Evolutionary conservation across 805 yeast genomes (phyloP), one percentile per base, ranked within the genome.

Genomic region (Yarrowia osloensis): DNA sequence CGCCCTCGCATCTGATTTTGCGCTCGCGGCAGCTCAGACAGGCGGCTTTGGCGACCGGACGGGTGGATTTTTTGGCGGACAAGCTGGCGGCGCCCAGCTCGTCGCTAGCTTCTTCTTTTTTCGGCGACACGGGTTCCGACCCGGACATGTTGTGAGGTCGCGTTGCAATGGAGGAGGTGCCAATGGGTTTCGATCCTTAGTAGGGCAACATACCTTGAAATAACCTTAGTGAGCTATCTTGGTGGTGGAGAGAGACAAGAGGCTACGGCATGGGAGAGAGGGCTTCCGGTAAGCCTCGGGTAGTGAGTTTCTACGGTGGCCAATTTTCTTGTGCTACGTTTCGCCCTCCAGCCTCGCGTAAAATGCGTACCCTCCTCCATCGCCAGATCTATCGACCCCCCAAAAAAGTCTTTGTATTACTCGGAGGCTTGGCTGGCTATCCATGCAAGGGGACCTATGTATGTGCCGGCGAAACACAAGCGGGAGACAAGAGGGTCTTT

Each of bases 21-120:
- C 68, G 68, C 31, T 67, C 68, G 19, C 68, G 67, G 21, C 68
- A 67, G 22, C 52, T 63, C 17, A 67, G 52, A 37, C 68, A 67
- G 9, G 68, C 68, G 37, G 67, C 52, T 35, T 66, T 62, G 47
- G 68, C 66, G 12, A 67, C 68, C 7, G 67, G 57, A 9, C 67
- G 52, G 9, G 49, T 66, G 35, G 66, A 15, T 15, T 46, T 44
- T 40, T 61, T 61, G 24, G 2, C 15, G 24, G 21, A 33, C 8
- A 24, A 15, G 21, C 21, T 61, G 31, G 19, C 3, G 26, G 13
- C 33, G 28, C 63, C 42, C 22, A 39, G 65, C 50, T 29, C 49
- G 28, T 57, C 65, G 65, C 50, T 26, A 22, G 44, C 22, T 7
- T 54, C 49, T 28, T 57, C 63, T 40, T 28, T 57, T 28, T 57